Percentiles rank a stretch among this genome's conserved stretches.
phyloP scores from a whole-genome alignment of 306 rosid species.

The Prosopis cineraria region DNA sequence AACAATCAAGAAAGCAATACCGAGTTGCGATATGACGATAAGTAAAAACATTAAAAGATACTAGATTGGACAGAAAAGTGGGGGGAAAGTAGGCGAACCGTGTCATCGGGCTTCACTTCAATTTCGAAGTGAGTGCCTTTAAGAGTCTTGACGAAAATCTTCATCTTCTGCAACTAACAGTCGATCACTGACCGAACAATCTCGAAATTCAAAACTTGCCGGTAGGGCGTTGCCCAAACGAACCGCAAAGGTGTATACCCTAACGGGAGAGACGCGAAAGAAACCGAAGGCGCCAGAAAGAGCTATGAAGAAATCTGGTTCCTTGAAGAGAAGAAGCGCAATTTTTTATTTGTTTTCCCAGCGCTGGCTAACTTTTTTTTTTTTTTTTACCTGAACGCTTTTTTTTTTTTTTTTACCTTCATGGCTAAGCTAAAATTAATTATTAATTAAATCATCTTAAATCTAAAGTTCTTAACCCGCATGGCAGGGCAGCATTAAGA shows the following conservation, averaged over 20 bases:
- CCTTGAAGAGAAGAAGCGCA: neutral
- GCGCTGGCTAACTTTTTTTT: too few species aligned
- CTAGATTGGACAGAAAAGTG: neutral
- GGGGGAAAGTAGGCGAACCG: constrained; percentile 50
- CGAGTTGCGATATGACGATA: neutral
- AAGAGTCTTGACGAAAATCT: constrained; percentile 80
- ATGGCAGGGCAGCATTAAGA: too few species aligned
- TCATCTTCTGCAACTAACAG: constrained; percentile 53
- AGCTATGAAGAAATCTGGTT: constrained; percentile 19
- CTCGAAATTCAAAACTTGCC: constrained; percentile 27
- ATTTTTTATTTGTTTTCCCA: neutral
- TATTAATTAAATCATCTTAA: too few species aligned
- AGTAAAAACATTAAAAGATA: neutral
- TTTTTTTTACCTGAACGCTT: too few species aligned
- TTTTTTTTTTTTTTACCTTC: too few species aligned
- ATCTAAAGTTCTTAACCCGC: too few species aligned
- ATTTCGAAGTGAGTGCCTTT: constrained; percentile 83
- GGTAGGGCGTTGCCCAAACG: constrained; percentile 27
- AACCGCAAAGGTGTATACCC: constrained; percentile 42
- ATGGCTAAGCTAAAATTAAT: too few species aligned
- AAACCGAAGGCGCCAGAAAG: constrained; percentile 43
- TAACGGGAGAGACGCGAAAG: constrained; percentile 21
- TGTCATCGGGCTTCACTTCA: constrained; percentile 61
- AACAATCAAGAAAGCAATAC: neutral
- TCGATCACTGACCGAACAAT: constrained; percentile 33